phyloP scores from a whole-genome alignment of 768 basidiomycete genomes.

The Leccinum broughii region DNA sequence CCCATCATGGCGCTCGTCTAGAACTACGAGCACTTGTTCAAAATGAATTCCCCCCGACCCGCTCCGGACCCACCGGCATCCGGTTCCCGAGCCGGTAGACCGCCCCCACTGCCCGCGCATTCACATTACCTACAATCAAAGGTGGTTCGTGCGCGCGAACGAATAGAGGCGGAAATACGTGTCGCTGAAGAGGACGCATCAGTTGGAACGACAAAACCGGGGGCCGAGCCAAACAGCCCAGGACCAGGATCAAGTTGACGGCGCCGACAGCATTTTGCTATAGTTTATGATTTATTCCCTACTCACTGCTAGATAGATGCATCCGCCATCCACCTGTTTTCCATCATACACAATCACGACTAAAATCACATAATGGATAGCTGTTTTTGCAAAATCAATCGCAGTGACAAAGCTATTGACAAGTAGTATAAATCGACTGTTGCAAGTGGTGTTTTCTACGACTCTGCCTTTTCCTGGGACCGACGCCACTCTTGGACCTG shows the following conservation, averaged over 20 bases:
- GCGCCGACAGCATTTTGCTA: slow-evolving; percentile 1
- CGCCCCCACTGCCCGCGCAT: slow-evolving; percentile 46
- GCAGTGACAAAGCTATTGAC: neutral
- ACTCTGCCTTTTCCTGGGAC: slow-evolving; percentile 13
- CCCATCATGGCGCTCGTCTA: slow-evolving; percentile 33
- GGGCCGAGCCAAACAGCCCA: slow-evolving; percentile 17
- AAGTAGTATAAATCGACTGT: neutral
- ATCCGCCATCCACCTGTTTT: slow-evolving; percentile 20
- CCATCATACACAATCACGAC: slow-evolving; percentile 17
- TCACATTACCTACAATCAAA: slow-evolving; percentile 97
- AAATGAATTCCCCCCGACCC: slow-evolving; percentile 78
- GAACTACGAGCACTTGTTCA: slow-evolving; percentile 94
- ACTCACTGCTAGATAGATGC: slow-evolving; percentile 21
- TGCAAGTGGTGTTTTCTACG: neutral
- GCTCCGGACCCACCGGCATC: slow-evolving; percentile 47
- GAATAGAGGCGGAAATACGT: slow-evolving; percentile 85
- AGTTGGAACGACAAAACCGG: slow-evolving; percentile 19
- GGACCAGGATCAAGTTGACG: slow-evolving; percentile 26
- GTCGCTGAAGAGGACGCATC: slow-evolving; percentile 26
- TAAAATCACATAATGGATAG: slow-evolving; percentile 14
- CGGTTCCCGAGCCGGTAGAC: slow-evolving; percentile 40
- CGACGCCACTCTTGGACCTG: slow-evolving; percentile 25
- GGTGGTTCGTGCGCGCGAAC: slow-evolving; percentile 90
- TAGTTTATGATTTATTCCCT: slow-evolving; percentile 20
- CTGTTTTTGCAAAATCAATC: neutral